These are phyloP conservation scores for Jimgerdemannia flammicorona DNA, from an alignment of 192 early-diverging fungal species.

Conservation along the genomic window DNA sequence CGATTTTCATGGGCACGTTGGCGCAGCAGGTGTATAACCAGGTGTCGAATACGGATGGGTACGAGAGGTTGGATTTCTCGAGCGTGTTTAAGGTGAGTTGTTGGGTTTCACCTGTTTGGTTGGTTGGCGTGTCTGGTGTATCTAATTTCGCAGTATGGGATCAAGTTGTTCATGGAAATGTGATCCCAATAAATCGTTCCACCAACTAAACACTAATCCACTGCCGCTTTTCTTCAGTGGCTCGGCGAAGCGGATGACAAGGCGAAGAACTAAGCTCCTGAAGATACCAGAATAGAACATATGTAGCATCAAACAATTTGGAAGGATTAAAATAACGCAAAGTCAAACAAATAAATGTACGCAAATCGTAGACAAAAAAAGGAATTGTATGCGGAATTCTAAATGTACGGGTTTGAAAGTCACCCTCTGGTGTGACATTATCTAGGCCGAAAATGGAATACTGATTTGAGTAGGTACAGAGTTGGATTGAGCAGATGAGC, in stretches of 20 bases:
- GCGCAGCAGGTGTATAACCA: slow-evolving; percentile 83
- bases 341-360: too few relatives aligned
- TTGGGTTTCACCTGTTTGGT: too few relatives aligned
- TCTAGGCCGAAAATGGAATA: too few relatives aligned
- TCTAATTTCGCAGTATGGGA: neutral
- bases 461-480: too few relatives aligned
- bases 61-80: slow-evolving; percentile 81
- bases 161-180: neutral
- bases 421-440: too few relatives aligned
- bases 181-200: neutral
- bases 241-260: neutral
- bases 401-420: too few relatives aligned
- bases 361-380: too few relatives aligned
- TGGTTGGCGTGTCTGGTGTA: too few relatives aligned
- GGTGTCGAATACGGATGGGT: slow-evolving; percentile 58
- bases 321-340: too few relatives aligned
- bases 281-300: neutral
- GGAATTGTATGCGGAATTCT: too few relatives aligned
- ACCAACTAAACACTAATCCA: neutral
- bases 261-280: neutral
- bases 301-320: neutral
- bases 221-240: neutral
- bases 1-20: slow-evolving; percentile 68
- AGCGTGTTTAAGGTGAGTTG: slow-evolving; percentile 57
- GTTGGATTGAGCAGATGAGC: too few relatives aligned